phyloP scores from a whole-genome alignment of 495 filamentous ascomycete species.

The Trichoderma virens region DNA sequence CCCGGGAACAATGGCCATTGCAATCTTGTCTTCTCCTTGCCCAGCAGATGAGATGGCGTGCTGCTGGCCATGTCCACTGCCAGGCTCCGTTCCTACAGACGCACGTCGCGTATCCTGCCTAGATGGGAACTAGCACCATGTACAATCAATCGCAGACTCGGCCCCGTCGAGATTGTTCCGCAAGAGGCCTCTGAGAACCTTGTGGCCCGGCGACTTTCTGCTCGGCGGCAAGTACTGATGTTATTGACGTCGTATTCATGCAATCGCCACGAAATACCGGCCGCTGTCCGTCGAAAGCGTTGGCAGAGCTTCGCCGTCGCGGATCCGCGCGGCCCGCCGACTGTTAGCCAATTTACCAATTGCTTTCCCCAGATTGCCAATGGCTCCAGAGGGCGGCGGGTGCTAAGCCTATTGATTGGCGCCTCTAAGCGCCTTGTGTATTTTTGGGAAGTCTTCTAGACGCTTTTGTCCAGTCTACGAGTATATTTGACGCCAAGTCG shows the following conservation, averaged over 20 bases:
- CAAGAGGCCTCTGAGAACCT: background rate
- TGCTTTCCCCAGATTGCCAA: background rate
- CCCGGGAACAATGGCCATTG: background rate
- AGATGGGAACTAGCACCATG: background rate
- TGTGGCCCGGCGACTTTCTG: background rate
- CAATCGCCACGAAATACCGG: background rate
- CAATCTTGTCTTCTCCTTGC: background rate
- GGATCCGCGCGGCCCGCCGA: slow-evolving; percentile 1
- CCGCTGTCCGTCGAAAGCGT: background rate
- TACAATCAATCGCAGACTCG: background rate
- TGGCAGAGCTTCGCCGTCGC: background rate
- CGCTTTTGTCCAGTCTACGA: background rate
- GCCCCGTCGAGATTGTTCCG: background rate
- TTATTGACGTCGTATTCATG: background rate
- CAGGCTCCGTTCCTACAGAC: background rate
- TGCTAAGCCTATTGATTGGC: background rate
- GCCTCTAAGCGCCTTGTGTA: background rate
- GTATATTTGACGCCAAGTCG: background rate
- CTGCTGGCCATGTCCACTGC: background rate
- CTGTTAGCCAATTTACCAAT: background rate
- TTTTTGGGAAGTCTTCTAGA: background rate
- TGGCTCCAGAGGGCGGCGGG: background rate
- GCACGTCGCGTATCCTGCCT: background rate
- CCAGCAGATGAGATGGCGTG: background rate
- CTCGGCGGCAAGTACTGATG: background rate